These are phyloP conservation scores for Xylona heveae DNA, from an alignment of 495 filamentous ascomycete genomes.

Conservation along the genomic window DNA sequence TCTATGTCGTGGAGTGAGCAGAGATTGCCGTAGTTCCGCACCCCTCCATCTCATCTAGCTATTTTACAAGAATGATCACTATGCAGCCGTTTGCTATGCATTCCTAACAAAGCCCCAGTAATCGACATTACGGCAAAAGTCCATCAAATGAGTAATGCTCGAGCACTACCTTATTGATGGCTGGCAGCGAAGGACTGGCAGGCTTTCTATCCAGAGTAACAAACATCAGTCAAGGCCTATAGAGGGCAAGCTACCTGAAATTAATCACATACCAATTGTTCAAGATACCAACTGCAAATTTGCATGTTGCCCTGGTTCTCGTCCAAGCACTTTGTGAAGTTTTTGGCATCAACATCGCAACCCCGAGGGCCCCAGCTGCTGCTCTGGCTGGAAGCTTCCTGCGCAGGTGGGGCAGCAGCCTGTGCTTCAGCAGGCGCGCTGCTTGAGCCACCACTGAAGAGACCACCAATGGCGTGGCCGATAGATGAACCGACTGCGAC, in stretches of 20 bases:
- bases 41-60: constrained; percentile 1
- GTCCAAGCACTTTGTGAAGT: constrained; percentile 89
- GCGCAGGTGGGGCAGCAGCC: constrained; percentile 21
- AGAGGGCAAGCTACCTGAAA: too few species aligned
- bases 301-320: constrained; percentile 82
- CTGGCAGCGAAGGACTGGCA: constrained; percentile 81
- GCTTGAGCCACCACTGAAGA: constrained; percentile 51
- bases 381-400: constrained; percentile 23
- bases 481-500: constrained; percentile 88
- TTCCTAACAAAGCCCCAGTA: too few species aligned
- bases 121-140: too few species aligned
- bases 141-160: too few species aligned
- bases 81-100: too few species aligned
- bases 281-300: constrained; percentile 94
- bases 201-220: constrained; percentile 37
- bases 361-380: constrained; percentile 27
- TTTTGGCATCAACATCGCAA: constrained; percentile 60
- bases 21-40: too few species aligned
- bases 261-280: constrained; percentile 47
- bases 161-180: constrained; percentile 73
- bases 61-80: too few species aligned
- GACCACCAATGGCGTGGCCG: constrained; percentile 78
- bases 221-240: constrained; percentile 1
- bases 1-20: too few species aligned
- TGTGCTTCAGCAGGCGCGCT: constrained; percentile 34